Evolutionary conservation across 805 yeast genomes (phyloP), one percentile per base, ranked within the genome.

Genomic region (Lipomyces orientalis): DNA sequence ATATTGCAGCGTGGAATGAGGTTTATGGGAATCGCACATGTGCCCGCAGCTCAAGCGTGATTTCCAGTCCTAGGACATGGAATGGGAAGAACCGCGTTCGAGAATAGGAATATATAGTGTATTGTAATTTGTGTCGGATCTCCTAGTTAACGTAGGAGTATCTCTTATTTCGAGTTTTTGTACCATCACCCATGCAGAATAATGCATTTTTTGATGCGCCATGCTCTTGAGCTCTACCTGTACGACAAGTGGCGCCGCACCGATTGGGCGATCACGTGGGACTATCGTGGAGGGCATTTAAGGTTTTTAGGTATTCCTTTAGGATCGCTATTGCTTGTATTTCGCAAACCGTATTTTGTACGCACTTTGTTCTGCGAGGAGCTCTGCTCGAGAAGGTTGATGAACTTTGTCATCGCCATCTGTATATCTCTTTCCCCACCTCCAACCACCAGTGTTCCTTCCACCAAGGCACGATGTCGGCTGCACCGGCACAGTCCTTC

Each of bases 1-100:
- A 46, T 54, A 14, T 54, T 68, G 6, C 62, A 67, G 64, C 69
- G 71, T 25, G 64, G 67, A 16, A 31, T 68, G 51, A 52, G 70
- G 54, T 68, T 68, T 39, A 49, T 68, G 62, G 54, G 49, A 22
- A 31, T 52, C 34, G 33, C 10, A 14, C 55, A 52, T 52, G 5
- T 52, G n/a, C 55, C n/a, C 16, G n/a, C 34, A 8, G 55, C 55
- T 1, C 16, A 16, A 52, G 55, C 22, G 1, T 43, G 22, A 43
- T 43, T 6, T n/a, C 8, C 8, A 16, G 10, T 43, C 5, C 22
- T n/a, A n/a, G 6, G 25, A n/a, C 10, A n/a, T 7, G 49, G 10
- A 43, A n/a, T 7, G 19, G n/a, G 8, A 16, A 7, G 7, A 43
- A 16, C 29, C 3, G 29, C 8, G 49, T 43, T n/a, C n/a, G 49